These are phyloP conservation scores for Eleusine indica DNA, from an alignment of 176 grass and related monocot genomes.

Conservation along the genomic window DNA sequence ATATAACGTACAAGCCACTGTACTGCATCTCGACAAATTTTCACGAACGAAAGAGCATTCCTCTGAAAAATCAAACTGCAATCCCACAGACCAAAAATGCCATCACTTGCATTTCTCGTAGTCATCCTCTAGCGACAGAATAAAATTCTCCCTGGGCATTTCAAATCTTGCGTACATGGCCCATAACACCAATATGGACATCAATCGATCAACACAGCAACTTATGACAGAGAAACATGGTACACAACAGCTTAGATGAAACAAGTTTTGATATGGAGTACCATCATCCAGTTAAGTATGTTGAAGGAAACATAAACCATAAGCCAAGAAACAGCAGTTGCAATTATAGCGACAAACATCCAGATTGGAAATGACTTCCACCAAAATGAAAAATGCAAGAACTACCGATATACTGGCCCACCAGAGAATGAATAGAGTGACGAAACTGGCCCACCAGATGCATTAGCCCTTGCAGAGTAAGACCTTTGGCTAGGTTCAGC, in stretches of 20 bases:
- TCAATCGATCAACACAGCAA: conserved; percentile 7
- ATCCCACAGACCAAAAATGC: neutral
- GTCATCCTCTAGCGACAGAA: neutral
- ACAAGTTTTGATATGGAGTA: neutral
- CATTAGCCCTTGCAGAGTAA: conserved; percentile 31
- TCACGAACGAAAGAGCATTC: neutral
- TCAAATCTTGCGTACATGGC: neutral
- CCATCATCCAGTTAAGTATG: conserved; percentile 16
- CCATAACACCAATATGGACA: neutral
- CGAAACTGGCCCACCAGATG: conserved; percentile 41
- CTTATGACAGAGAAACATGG: neutral
- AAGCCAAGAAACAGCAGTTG: neutral
- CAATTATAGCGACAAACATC: neutral
- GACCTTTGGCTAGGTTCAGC: conserved; percentile 31
- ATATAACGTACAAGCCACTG: neutral
- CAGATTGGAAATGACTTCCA: conserved; percentile 7
- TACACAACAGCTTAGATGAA: conserved; percentile 17
- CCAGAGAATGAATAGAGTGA: conserved; percentile 52
- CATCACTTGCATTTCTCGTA: neutral
- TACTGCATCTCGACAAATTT: neutral
- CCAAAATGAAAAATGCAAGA: neutral
- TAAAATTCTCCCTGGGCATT: neutral
- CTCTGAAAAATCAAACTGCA: too few relatives aligned
- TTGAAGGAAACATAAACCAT: neutral
- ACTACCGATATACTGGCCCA: conserved; percentile 49